phyloP scores from a whole-genome alignment of 2,329 filamentous ascomycete genomes.

The Diaporthe ampelina region DNA sequence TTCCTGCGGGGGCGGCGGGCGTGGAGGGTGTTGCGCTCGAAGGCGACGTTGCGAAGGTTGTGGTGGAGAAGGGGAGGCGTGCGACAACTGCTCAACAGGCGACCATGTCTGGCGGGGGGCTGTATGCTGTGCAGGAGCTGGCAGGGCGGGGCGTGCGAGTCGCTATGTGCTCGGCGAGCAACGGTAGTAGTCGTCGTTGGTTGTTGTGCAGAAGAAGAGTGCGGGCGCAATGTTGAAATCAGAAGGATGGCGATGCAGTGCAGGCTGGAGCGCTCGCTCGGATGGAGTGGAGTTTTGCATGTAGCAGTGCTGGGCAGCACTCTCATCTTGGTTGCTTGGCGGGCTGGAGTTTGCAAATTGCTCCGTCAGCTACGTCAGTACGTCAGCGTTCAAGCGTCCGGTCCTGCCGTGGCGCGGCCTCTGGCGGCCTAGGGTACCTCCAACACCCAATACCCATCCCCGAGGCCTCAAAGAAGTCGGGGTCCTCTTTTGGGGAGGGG shows the following conservation, averaged over 20 bases:
- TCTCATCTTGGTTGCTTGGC: constrained; percentile 26
- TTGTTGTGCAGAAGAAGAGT: not conserved
- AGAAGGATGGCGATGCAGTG: constrained; percentile 25
- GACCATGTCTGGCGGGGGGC: constrained; percentile 18
- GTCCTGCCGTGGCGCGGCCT: constrained; percentile 26
- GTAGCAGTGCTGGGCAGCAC: constrained; percentile 20
- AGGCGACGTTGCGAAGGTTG: not conserved
- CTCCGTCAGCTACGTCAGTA: constrained; percentile 37
- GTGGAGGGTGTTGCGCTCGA: constrained; percentile 16
- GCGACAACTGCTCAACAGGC: constrained; percentile 26
- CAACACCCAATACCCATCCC: not conserved
- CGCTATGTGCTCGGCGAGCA: not conserved
- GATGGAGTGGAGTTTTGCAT: constrained; percentile 29
- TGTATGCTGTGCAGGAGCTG: no score
- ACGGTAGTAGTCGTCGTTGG: not conserved
- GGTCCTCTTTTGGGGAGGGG: not conserved
- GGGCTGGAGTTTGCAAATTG: constrained; percentile 36
- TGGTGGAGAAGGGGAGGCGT: constrained; percentile 15
- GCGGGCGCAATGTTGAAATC: constrained; percentile 13
- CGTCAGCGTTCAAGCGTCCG: constrained; percentile 19
- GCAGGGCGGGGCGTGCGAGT: no score
- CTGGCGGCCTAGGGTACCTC: not conserved
- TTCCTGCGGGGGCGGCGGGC: not conserved
- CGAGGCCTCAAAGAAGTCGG: no score
- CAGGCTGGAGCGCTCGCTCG: constrained; percentile 1